A percentile compares a stretch with the other conserved stretches of the same genome.
Evolutionary conservation across 108 stramenopile species (phyloP).

Genomic region (Cyclostephanos tholiformis): DNA sequence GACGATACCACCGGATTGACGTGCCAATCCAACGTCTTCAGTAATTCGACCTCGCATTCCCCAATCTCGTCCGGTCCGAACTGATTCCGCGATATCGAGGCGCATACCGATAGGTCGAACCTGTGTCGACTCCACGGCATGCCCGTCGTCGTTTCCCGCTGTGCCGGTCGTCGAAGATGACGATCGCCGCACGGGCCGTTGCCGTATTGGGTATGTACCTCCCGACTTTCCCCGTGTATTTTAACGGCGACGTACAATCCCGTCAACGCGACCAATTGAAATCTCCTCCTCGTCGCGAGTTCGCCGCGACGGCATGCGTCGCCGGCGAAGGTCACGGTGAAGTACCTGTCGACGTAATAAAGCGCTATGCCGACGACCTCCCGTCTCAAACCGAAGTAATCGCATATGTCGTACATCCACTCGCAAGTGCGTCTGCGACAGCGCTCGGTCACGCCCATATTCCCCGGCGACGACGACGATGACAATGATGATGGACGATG

Average conservation of each 20-base stretch:
- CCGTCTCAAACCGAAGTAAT: constrained; percentile 77
- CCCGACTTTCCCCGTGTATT: constrained; percentile 39
- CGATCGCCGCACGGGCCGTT: neutral
- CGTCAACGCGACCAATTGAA: constrained; percentile 81
- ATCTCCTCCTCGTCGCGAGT: constrained; percentile 31
- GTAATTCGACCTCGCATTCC: constrained; percentile 23
- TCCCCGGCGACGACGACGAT: neutral
- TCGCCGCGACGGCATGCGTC: neutral
- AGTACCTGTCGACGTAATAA: constrained; percentile 75
- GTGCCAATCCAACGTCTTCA: constrained; percentile 36
- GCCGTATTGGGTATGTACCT: constrained; percentile 6
- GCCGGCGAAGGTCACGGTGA: constrained; percentile 29
- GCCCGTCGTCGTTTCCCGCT: neutral
- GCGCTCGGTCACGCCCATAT: constrained; percentile 47
- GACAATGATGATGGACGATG: no score
- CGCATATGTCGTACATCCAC: constrained; percentile 85
- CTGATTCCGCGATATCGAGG: constrained; percentile 45
- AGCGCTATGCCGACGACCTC: constrained; percentile 74
- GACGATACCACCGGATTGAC: constrained; percentile 45
- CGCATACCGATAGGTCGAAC: constrained; percentile 37
- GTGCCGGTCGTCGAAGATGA: neutral
- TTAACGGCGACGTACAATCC: constrained; percentile 81
- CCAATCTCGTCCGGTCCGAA: constrained; percentile 33
- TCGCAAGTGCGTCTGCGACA: constrained; percentile 81
- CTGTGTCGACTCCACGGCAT: constrained; percentile 24